These are phyloP conservation scores for Plasmopara viticola DNA, from an alignment of 352 stramenopile species.

Conservation along the genomic window DNA sequence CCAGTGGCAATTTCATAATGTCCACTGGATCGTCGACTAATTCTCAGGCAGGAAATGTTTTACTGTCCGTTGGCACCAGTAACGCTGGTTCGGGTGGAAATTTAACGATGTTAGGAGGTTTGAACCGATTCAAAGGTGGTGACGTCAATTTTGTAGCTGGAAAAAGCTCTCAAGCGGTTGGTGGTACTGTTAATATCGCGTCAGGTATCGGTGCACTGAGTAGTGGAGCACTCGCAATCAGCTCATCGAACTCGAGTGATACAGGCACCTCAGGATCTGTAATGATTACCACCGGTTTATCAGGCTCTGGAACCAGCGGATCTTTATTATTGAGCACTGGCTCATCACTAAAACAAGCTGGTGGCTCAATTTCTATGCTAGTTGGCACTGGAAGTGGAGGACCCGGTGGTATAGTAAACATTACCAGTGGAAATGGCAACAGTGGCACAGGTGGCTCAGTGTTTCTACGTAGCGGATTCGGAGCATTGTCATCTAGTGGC, in stretches of 20 bases:
- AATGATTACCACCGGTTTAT: conserved; percentile 7
- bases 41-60: conserved; percentile 17
- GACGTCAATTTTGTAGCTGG: conserved; percentile 13
- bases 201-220: conserved; percentile 9
- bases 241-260: conserved; percentile 13
- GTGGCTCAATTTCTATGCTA: conserved; percentile 21
- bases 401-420: conserved; percentile 17
- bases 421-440: conserved; percentile 18
- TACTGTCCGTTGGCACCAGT: conserved; percentile 20
- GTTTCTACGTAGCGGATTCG: conserved; percentile 17
- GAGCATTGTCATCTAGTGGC: conserved; percentile 19
- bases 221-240: conserved; percentile 11
- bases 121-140: conserved; percentile 14
- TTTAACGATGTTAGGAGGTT: conserved; percentile 10
- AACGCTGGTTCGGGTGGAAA: conserved; percentile 21
- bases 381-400: conserved; percentile 17
- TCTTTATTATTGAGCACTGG: conserved; percentile 21
- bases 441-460: conserved; percentile 21
- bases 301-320: conserved; percentile 21
- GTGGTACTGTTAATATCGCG: conserved; percentile 15
- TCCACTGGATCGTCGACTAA: conserved; percentile 14
- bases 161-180: conserved; percentile 12
- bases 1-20: conserved; percentile 13
- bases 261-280: conserved; percentile 15
- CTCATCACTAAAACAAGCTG: conserved; percentile 8